Conservation (phyloP, 2,329 filamentous ascomycete genomes). For the Aspergillus cejpii region DNA sequence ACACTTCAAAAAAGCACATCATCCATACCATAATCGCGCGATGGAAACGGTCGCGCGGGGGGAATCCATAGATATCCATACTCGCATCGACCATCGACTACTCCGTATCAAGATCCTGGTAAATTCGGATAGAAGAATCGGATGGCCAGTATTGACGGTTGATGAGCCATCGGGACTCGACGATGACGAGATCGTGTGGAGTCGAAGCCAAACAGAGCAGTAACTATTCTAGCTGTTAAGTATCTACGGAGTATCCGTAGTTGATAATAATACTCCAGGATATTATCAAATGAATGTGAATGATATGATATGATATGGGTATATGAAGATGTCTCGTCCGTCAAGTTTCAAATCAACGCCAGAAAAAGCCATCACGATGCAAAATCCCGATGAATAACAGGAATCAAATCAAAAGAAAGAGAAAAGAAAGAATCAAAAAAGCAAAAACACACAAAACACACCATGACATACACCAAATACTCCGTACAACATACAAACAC, state of each 20-base stretch:
- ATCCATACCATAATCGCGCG: conserved; percentile 12
- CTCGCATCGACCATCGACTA: background rate
- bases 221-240: too few species aligned
- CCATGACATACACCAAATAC: conserved; percentile 14
- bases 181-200: conserved; percentile 15
- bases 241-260: too few species aligned
- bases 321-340: too few species aligned
- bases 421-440: conserved; percentile 11
- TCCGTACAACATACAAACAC: conserved; percentile 22
- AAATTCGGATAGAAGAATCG: background rate
- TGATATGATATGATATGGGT: too few species aligned
- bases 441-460: conserved; percentile 17
- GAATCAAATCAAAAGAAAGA: conserved; percentile 11
- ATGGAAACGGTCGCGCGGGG: conserved; percentile 6
- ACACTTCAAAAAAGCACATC: conserved; percentile 14
- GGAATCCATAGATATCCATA: too few species aligned
- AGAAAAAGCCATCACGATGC: conserved; percentile 5
- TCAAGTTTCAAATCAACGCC: conserved; percentile 4
- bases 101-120: background rate
- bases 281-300: too few species aligned
- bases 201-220: too few species aligned
- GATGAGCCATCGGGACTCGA: conserved; percentile 19
- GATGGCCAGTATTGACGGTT: conserved; percentile 7
- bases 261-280: too few species aligned
- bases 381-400: conserved; percentile 3